These are phyloP conservation scores for Moringa oleifera DNA, from an alignment of 345 rosid species.

Conservation along the genomic window DNA sequence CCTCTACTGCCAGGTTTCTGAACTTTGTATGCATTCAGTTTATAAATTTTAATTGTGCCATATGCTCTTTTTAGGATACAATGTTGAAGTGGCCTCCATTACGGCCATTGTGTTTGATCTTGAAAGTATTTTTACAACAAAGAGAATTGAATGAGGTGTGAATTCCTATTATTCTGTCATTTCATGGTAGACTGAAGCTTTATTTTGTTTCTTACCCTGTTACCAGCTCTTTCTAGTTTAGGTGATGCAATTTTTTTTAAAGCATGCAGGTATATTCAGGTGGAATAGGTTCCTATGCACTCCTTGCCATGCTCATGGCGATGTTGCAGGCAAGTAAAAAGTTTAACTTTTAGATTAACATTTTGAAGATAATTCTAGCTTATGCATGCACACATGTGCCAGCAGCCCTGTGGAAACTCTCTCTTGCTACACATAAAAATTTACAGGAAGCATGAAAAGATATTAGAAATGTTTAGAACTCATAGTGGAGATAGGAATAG, in stretches of 20 bases:
- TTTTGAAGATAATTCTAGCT: background rate
- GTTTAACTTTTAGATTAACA: constrained; percentile 3
- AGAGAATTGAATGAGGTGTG: constrained; percentile 92
- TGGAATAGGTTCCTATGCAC: constrained; percentile 92
- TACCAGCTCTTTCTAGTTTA: background rate
- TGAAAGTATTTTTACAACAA: constrained; percentile 93
- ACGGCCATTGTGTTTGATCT: constrained; percentile 73
- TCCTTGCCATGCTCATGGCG: constrained; percentile 82
- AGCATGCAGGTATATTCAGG: constrained; percentile 79
- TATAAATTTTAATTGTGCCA: no score
- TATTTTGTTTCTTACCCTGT: no score
- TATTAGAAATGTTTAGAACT: no score
- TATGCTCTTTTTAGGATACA: constrained; percentile 45
- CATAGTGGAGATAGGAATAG: no score
- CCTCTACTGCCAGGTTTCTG: no score
- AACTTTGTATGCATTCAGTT: no score
- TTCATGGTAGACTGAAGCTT: background rate
- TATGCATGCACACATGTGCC: background rate
- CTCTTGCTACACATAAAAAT: no score
- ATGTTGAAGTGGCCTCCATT: constrained; percentile 65
- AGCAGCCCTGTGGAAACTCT: no score
- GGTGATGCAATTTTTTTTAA: constrained; percentile 22
- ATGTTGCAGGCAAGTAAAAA: constrained; percentile 53
- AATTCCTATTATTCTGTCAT: constrained; percentile 5
- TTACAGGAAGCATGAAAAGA: no score